Evolutionary conservation across 208 protist species (phyloP), one percentile per base, ranked within the genome.

Genomic region (Balamuthia mandrillaris): DNA sequence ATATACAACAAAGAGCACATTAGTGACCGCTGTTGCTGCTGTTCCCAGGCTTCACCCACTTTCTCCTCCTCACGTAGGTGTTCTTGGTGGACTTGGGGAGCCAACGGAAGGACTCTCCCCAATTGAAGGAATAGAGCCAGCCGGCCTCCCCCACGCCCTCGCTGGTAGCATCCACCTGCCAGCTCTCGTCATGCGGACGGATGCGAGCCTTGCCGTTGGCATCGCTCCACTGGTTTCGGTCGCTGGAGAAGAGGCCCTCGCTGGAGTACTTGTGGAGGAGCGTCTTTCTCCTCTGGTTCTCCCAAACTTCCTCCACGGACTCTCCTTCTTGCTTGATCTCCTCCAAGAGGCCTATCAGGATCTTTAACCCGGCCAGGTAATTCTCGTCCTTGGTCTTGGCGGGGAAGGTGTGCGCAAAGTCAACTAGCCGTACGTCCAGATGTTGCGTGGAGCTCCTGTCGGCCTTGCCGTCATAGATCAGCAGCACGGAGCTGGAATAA

Each of bases 381-480:
- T 68, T 68, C 4, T 68, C 60, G 42, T 68, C 60, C 7, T 16
- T 7, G 7, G 60, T 68, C 7, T 27, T 12, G 60, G 60, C 60
- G 29, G 60, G 18, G 18, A 44, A 27, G 9, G 60, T 68, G 21
- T 68, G 60, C 4, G 60, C 60, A 52, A 78, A 78, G 42, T 78
- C 68, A 3, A 78, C 68, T 7, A 78, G 16, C 2, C 68, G 68
- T 3, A 78, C 68, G 35, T 78, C 68, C 39, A 14, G 9, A 60
- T 7, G 27, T n/a, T n/a, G n/a, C 39, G 68, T 3, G n/a, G 3
- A 7, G 3, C 39, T 5, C 63, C 63, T 16, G 18, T 66, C 12
- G 74, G 24, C 49, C 47, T 37, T 47, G 54, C 29, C 78, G 37
- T 84, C 78, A 42, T 84, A 84, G 12, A 84, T 70, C 3, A 84